These are phyloP conservation scores for Calonectria pauciramosa DNA, from an alignment of 2,329 filamentous ascomycete genomes.

Conservation along the genomic window DNA sequence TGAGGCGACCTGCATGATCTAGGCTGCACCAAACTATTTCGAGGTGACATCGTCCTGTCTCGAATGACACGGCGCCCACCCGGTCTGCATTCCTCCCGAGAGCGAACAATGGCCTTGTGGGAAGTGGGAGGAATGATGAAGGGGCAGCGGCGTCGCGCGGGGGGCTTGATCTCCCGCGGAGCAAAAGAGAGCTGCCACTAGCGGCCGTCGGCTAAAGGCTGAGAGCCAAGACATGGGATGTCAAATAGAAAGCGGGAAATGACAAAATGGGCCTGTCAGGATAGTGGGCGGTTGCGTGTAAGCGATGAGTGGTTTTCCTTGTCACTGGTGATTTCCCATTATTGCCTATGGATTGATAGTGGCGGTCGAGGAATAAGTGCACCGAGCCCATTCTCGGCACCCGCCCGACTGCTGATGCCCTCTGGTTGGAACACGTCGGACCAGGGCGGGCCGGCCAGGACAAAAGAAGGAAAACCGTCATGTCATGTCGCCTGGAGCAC, in stretches of 20 bases:
- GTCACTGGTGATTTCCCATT: not conserved
- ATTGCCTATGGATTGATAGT: not conserved
- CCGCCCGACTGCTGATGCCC: not conserved
- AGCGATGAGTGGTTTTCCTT: slow-evolving; percentile 9
- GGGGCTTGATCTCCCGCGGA: not conserved
- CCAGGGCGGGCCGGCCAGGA: not conserved
- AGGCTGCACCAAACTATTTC: not conserved
- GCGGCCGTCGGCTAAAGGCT: not conserved
- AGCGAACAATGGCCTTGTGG: slow-evolving; percentile 3
- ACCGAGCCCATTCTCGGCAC: not conserved
- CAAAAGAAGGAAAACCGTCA: not conserved
- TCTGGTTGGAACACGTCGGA: slow-evolving; percentile 7
- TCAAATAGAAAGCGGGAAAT: slow-evolving; percentile 7
- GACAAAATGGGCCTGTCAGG: not conserved
- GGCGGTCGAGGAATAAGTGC: slow-evolving; percentile 11
- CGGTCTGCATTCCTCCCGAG: slow-evolving; percentile 15
- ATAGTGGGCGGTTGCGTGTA: slow-evolving; percentile 5
- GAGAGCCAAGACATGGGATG: not conserved
- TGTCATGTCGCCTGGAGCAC: slow-evolving; percentile 11
- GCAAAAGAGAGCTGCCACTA: not conserved
- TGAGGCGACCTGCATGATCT: not conserved
- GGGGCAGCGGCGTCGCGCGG: not conserved
- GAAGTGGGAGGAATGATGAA: not conserved
- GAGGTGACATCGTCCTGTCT: not conserved
- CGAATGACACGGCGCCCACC: not conserved